Base-by-base conservation (phyloP, 345 rosid genomes). In the Arabis hirsuta region DNA sequence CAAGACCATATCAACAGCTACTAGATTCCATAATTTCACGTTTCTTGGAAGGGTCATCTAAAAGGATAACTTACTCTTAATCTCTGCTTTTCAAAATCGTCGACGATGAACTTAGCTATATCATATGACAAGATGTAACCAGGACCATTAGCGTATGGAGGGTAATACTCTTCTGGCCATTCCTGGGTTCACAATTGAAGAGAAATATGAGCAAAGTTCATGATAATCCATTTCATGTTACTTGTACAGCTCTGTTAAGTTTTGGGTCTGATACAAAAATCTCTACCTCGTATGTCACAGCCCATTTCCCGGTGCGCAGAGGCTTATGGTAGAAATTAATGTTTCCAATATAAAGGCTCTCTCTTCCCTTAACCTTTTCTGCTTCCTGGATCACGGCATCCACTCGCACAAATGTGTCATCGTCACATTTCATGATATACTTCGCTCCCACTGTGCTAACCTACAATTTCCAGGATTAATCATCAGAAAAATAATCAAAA, bases 161-260 rank as follows among this genome's bases (percentile, higher is more conserved):
- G 99, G 75, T 95, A 91, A 68, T 86, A 94, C 86, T 91, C 98
- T 74, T 88, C 97, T 56, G 96, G 97, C 98, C 99, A 95, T 79
- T 95, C 99, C 99, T 95, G 83, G 9, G 43, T 36, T 47, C 71
- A 61, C 34, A 43, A 67, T 43, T 26, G 9, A 62, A 34, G 9
- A 56, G 27, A 52, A 32, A 27, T 1, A 62, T 46, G 8, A 8
- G 22, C 29, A 27, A 27, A 27, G 29, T 45, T 48, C 39, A 42
- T 16, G n/a, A 46, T 65, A 7, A 65, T 36, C 24, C 24, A 22
- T 22, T 22, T 22, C 24, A 22, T 22, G 24, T 22, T 32, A 46
- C 65, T 19, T 48, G 27, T 41, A 42, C 55, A 73, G 29, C 61
- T 58, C 14, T 31, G 2, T 13, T 26, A 34, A 44, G 27, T 55